Conservation (phyloP, 345 rosid species). For the Euphorbia lathyris region DNA sequence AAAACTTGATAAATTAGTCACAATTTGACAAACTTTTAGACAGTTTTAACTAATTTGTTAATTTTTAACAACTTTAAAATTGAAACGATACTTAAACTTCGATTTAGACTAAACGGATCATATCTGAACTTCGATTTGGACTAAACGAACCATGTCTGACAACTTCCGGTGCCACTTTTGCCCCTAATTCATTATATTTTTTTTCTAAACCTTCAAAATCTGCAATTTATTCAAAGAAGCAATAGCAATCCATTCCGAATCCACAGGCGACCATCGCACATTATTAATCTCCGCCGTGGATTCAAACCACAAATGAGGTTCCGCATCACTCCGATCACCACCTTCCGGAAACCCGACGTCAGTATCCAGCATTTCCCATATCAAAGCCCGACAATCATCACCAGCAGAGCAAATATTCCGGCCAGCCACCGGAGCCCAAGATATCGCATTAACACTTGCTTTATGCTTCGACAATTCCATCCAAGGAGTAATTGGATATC, state of each 20-base stretch:
- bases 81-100: too few relatives aligned
- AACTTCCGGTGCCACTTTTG: too few relatives aligned
- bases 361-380: conserved; percentile 39
- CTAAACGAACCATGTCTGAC: too few relatives aligned
- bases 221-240: conserved; percentile 39
- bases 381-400: conserved; percentile 50
- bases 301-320: conserved; percentile 51
- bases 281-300: conserved; percentile 46
- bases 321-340: conserved; percentile 13
- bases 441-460: conserved; percentile 47
- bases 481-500: conserved; percentile 48
- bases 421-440: conserved; percentile 46
- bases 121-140: too few relatives aligned
- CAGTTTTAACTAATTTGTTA: too few relatives aligned
- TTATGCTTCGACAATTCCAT: conserved; percentile 41
- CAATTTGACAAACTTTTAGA: too few relatives aligned
- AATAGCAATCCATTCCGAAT: conserved; percentile 46
- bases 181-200: too few relatives aligned
- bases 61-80: too few relatives aligned
- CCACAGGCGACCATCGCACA: conserved; percentile 47
- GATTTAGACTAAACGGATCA: too few relatives aligned
- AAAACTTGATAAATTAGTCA: too few relatives aligned
- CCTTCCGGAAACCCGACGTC: conserved; percentile 9
- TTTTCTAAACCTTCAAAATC: conserved; percentile 36
- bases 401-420: conserved; percentile 45